Evolutionary conservation across 23 red algal genomes (phyloP), one percentile per base, ranked within the genome.

Genomic region (Gracilaria vermiculophylla): DNA sequence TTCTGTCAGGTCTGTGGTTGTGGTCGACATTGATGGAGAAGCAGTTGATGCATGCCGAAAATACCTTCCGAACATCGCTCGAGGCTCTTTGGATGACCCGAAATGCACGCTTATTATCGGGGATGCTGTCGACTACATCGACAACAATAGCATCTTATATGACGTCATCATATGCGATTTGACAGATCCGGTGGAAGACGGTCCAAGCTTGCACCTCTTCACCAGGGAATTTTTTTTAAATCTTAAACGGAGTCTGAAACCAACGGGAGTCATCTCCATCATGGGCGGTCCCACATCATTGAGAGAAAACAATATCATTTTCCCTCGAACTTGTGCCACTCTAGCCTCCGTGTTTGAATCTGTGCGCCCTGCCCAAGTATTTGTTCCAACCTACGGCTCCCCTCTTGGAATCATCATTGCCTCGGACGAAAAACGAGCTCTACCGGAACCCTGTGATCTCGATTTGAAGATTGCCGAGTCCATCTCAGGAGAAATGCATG

Each of bases 131-230:
- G 74, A 76, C 37, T 95, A 49, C 27, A 61, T 99, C 4, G 81
- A 87, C 20, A 58, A 86, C 17, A 64, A 49, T 44, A 29, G 47
- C 41, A 61, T 57, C 14, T 42, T 27, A 1, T 99, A 75, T 81
- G 97, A 99, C 39, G 78, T 99, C 23, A 94, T 99, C 62, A 70
- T 99, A 7, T 85, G 97, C 55, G 97, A 99, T 67, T 48, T 99
- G 25, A 99, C 97, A 11, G 97, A 99, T 69, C 97, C 97, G 43
- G 48, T 95, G 27, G 93, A 99, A 60, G 45, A 95, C 53, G 75
- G 92, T 21, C 97, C 97, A 29, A 91, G 84, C 23, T 31, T 91
- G 24, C 47, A 49, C 3, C 81, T 99, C 28, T 99, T 99, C 56
- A 93, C 93, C 12, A 67, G 58, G 14, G 85, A 96, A 53, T 99